A percentile compares a stretch with the other conserved stretches of the same genome.
Evolutionary conservation across 441 rosid species (phyloP).

Genomic region (Codiaeum variegatum): DNA sequence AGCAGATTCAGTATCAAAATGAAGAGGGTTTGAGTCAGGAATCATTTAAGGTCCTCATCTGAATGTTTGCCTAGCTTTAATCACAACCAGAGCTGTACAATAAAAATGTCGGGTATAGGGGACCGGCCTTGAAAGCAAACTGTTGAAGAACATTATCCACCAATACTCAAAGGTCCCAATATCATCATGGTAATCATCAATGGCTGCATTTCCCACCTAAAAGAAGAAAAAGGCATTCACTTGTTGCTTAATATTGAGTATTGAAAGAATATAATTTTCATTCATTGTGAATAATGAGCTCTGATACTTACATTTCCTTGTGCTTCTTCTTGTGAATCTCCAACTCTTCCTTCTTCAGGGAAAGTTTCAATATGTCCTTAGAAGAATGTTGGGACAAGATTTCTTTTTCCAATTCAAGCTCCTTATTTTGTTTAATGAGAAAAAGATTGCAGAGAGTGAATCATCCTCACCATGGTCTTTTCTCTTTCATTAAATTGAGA

Average conservation of each 20-base stretch:
- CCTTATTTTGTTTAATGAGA: too few relatives aligned
- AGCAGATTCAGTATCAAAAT: conserved; percentile 61
- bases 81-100: conserved; percentile 31
- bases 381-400: too few relatives aligned
- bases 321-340: too few relatives aligned
- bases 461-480: conserved; percentile 62
- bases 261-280: neutral
- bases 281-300: neutral
- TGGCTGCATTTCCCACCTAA: conserved; percentile 95
- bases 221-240: neutral
- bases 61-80: conserved; percentile 43
- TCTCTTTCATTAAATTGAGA: conserved; percentile 86
- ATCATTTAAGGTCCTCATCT: conserved; percentile 53
- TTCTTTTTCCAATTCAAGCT: too few relatives aligned
- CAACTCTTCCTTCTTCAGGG: too few relatives aligned
- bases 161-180: conserved; percentile 88
- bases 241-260: conserved; percentile 8
- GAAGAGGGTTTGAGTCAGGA: conserved; percentile 64
- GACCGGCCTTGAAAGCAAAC: conserved; percentile 16
- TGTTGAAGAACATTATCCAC: conserved; percentile 40
- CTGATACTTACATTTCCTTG: conserved; percentile 49
- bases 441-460: too few relatives aligned
- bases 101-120: conserved; percentile 37
- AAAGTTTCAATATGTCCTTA: too few relatives aligned
- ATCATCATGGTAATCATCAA: conserved; percentile 78